Evolutionary conservation across 345 rosid species (phyloP).

Genomic region (Lagerstroemia speciosa): DNA sequence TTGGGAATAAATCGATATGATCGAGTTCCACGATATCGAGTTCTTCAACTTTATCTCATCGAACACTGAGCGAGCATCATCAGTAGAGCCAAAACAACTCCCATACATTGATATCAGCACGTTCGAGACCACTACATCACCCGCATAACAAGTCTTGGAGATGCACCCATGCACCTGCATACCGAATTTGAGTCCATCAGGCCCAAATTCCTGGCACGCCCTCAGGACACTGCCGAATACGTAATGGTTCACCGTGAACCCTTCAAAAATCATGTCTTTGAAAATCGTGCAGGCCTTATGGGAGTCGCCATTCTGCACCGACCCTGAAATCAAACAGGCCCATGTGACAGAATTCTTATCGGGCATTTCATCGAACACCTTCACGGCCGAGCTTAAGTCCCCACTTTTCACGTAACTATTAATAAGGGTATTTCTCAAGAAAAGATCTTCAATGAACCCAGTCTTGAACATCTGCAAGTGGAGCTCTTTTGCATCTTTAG

Average conservation of each 20-base stretch:
- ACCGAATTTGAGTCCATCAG: slow-evolving; percentile 40
- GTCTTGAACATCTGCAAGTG: slow-evolving; percentile 39
- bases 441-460: slow-evolving; percentile 48
- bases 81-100: slow-evolving; percentile 27
- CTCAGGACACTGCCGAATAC: slow-evolving; percentile 61
- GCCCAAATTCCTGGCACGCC: slow-evolving; percentile 55
- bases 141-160: slow-evolving; percentile 41
- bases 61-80: slow-evolving; percentile 47
- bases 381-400: slow-evolving; percentile 40
- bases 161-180: slow-evolving; percentile 67
- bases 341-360: slow-evolving; percentile 58
- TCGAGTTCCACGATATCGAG: slow-evolving; percentile 65
- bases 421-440: slow-evolving; percentile 57
- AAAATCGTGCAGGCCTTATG: slow-evolving; percentile 41
- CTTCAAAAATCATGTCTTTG: slow-evolving; percentile 44
- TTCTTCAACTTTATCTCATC: slow-evolving; percentile 48
- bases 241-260: slow-evolving; percentile 44
- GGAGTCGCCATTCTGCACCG: slow-evolving; percentile 38
- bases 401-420: slow-evolving; percentile 37
- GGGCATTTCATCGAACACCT: slow-evolving; percentile 73
- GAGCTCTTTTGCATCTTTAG: slow-evolving; percentile 31
- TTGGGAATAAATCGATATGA: slow-evolving; percentile 64
- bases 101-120: slow-evolving; percentile 77
- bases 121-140: slow-evolving; percentile 50
- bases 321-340: slow-evolving; percentile 81